phyloP scores from a whole-genome alignment of 2,329 filamentous ascomycete genomes.

The Fusarium miscanthi region DNA sequence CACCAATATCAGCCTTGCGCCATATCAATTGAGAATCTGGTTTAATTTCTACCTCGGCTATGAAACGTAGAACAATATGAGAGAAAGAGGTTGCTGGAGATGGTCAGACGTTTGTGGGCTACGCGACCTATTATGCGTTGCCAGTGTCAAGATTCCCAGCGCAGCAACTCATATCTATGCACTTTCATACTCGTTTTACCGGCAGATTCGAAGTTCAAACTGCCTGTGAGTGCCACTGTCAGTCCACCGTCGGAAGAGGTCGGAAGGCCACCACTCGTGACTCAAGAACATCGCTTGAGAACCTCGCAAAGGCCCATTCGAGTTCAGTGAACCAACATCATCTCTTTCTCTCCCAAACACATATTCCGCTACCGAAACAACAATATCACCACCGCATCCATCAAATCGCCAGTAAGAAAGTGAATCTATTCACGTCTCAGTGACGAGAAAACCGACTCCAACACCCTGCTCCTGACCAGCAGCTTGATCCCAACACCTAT shows the following conservation, averaged over 20 bases:
- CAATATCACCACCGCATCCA: not conserved
- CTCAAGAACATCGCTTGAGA: not conserved
- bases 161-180: too few species aligned
- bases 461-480: too few species aligned
- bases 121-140: too few species aligned
- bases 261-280: not conserved
- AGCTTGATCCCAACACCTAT: not conserved
- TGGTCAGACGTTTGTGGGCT: too few species aligned
- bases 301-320: not conserved
- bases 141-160: too few species aligned
- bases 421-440: too few species aligned
- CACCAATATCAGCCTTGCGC: too few species aligned
- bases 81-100: too few species aligned
- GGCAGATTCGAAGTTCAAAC: not conserved
- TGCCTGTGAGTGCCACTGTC: not conserved
- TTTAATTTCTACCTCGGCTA: too few species aligned
- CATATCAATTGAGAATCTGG: too few species aligned
- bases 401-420: not conserved
- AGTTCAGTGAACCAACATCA: not conserved
- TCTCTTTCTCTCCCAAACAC: not conserved
- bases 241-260: not conserved
- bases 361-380: not conserved
- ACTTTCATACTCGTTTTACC: not conserved
- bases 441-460: too few species aligned
- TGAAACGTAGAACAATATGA: too few species aligned